These are phyloP conservation scores for Senecio squalidus DNA, from an alignment of 140 eudicot species.

Conservation along the genomic window DNA sequence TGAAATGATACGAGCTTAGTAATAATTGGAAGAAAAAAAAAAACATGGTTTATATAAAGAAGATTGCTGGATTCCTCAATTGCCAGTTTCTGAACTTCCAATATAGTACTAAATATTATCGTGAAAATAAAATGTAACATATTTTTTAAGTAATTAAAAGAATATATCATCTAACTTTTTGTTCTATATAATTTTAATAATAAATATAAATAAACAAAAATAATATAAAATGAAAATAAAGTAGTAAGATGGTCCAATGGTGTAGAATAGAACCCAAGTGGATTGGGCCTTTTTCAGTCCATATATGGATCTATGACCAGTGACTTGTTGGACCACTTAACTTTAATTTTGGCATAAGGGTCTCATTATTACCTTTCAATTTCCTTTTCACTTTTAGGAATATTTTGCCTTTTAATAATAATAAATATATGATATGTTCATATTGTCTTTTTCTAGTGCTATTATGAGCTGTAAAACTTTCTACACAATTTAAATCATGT, in stretches of 20 bases:
- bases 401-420: conserved; percentile 12
- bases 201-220: no score
- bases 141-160: no score
- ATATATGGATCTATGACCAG: conserved; percentile 24
- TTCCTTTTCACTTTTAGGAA: conserved; percentile 1
- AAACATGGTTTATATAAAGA: no score
- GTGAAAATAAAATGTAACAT: no score
- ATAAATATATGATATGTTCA: not conserved
- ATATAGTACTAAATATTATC: no score
- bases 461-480: conserved; percentile 1
- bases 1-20: no score
- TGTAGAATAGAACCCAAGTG: conserved; percentile 3
- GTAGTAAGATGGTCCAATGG: conserved; percentile 14
- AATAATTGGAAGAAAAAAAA: no score
- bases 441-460: conserved; percentile 24
- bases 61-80: no score
- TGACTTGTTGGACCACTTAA: conserved; percentile 27
- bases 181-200: no score
- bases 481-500: not conserved
- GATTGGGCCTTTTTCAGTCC: conserved; percentile 34
- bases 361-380: conserved; percentile 27
- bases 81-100: no score
- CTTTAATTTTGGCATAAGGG: conserved; percentile 30
- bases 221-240: not conserved
- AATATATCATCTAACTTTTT: no score